phyloP scores from a whole-genome alignment of 805 yeast species.

The Saccharomyces jurei region DNA sequence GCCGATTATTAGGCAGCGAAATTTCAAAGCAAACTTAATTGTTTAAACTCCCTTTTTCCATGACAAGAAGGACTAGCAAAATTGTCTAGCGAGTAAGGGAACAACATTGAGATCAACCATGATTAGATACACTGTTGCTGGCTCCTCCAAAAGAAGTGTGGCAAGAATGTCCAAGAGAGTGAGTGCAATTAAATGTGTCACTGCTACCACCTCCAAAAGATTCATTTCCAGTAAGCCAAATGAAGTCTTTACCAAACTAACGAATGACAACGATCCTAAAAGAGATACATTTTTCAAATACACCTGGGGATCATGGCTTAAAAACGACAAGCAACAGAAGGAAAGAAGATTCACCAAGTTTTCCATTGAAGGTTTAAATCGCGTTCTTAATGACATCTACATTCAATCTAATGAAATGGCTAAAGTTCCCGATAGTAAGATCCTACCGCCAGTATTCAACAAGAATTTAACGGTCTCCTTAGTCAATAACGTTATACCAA shows the following conservation, averaged over 20 bases:
- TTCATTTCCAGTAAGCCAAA: constrained; percentile 27
- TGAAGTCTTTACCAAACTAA: constrained; percentile 42
- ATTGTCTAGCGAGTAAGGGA: no score
- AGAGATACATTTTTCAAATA: constrained; percentile 73
- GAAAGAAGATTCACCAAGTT: constrained; percentile 71
- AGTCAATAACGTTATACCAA: constrained; percentile 40
- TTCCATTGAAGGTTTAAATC: constrained; percentile 67
- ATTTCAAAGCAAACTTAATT: not conserved
- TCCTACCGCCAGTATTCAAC: constrained; percentile 33
- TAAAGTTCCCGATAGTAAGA: constrained; percentile 18
- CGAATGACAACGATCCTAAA: constrained; percentile 57
- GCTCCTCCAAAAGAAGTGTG: not conserved
- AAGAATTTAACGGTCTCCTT: constrained; percentile 37
- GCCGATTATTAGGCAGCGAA: not conserved
- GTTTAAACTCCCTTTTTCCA: not conserved
- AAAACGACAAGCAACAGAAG: constrained; percentile 67
- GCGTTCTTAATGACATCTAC: constrained; percentile 40
- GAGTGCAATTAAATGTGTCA: not conserved
- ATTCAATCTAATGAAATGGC: constrained; percentile 31
- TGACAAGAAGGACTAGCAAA: not conserved
- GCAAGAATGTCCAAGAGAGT: not conserved
- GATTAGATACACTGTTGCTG: constrained; percentile 1
- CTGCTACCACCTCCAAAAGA: constrained; percentile 11
- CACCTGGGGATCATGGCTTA: constrained; percentile 93
- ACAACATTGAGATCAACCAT: not conserved